Conservation (phyloP, 129 eudicot genomes). For the Artemisia annua region DNA sequence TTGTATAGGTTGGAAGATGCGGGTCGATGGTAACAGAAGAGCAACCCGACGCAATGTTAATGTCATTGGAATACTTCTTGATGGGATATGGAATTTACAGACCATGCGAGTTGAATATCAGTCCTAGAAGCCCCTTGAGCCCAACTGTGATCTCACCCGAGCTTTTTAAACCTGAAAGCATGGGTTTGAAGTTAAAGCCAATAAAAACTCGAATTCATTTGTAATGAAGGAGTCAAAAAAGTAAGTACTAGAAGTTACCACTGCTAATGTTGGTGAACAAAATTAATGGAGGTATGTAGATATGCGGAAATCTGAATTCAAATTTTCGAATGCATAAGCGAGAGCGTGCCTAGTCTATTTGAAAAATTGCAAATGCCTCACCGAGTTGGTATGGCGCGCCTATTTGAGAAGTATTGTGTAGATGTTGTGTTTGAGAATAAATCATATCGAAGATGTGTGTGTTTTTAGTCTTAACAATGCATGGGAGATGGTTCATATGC, state of each 20-base stretch:
- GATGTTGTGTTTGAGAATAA: no score
- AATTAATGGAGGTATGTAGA: constrained; percentile 7
- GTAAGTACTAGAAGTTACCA: neutral
- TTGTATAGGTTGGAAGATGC: constrained; percentile 71
- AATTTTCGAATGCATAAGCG: no score
- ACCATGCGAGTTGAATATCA: constrained; percentile 53
- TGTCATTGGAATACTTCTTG: constrained; percentile 82
- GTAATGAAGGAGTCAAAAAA: neutral
- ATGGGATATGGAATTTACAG: constrained; percentile 78
- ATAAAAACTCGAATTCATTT: constrained; percentile 60
- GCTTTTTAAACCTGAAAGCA: constrained; percentile 85
- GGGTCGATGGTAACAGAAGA: constrained; percentile 94
- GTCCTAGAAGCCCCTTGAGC: constrained; percentile 96
- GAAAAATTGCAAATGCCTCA: no score
- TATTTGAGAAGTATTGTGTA: no score
- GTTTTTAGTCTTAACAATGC: no score
- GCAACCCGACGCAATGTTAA: constrained; percentile 93
- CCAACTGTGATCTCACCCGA: constrained; percentile 83
- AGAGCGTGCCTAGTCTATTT: no score
- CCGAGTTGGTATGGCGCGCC: no score
- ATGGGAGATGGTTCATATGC: no score
- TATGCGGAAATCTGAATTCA: constrained; percentile 3
- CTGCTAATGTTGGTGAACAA: neutral
- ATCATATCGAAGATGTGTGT: no score
- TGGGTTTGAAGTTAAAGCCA: constrained; percentile 95